These are phyloP conservation scores for Sporothrix humicola DNA, from an alignment of 2,329 filamentous ascomycete species.

Conservation along the genomic window DNA sequence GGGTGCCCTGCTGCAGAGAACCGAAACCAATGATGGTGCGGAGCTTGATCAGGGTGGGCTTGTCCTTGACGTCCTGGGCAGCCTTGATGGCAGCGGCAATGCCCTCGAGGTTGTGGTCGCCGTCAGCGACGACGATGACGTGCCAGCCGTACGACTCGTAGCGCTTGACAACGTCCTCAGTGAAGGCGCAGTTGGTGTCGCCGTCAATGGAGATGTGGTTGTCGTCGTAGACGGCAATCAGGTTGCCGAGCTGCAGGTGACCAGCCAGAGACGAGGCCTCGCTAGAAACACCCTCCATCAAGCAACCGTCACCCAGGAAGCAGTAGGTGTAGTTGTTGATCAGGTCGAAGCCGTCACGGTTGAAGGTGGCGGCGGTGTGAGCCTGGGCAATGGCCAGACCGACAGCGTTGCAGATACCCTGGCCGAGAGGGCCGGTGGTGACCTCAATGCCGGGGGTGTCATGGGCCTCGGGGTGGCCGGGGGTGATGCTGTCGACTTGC, in stretches of 20 bases:
- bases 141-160: conserved; percentile 99
- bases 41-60: conserved; percentile 96
- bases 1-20: conserved; percentile 89
- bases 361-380: conserved; percentile 89
- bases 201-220: conserved; percentile 97
- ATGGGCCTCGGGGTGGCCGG: conserved; percentile 94
- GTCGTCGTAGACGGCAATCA: conserved; percentile 97
- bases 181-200: conserved; percentile 95
- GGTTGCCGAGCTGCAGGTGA: conserved; percentile 96
- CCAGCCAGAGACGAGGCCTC: conserved; percentile 93
- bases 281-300: conserved; percentile 96
- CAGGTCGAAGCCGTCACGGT: conserved; percentile 91
- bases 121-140: conserved; percentile 79
- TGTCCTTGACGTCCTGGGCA: conserved; percentile 87
- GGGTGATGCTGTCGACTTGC: conserved; percentile 74
- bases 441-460: conserved; percentile 98
- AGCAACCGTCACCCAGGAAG: conserved; percentile 97
- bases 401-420: conserved; percentile 96
- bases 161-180: conserved; percentile 91
- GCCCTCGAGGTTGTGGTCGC: conserved; percentile 82
- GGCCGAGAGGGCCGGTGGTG: conserved; percentile 95
- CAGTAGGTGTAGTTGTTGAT: conserved; percentile 96
- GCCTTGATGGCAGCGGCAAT: conserved; percentile 89
- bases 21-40: conserved; percentile 97
- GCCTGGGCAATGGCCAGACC: conserved; percentile 96